phyloP scores from a whole-genome alignment of 805 yeast genomes.

The Cyberlindnera maritima region DNA sequence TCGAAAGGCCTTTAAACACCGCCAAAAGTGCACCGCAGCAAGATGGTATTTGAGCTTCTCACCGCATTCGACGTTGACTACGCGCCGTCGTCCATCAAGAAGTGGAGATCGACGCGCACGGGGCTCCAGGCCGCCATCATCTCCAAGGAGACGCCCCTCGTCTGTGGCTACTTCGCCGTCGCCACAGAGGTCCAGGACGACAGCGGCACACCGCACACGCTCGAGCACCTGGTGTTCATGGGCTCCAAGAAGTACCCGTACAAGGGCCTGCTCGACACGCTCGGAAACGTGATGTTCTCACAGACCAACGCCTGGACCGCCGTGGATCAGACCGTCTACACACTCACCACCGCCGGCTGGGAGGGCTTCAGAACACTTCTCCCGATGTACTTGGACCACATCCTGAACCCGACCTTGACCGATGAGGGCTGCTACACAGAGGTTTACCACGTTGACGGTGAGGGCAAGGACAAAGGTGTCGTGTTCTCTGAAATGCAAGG shows the following conservation, averaged over 20 bases:
- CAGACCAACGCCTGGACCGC: conserved; percentile 97
- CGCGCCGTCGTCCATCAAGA: conserved; percentile 66
- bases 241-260: conserved; percentile 88
- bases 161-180: conserved; percentile 92
- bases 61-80: conserved; percentile 64
- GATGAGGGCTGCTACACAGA: conserved; percentile 92
- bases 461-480: conserved; percentile 91
- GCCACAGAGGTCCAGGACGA: conserved; percentile 89
- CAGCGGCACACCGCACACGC: conserved; percentile 91
- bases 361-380: conserved; percentile 81
- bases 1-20: no score
- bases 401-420: conserved; percentile 79
- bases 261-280: conserved; percentile 84
- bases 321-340: conserved; percentile 92
- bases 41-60: conserved; percentile 36
- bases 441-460: conserved; percentile 91
- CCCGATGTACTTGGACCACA: conserved; percentile 88
- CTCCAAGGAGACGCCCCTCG: conserved; percentile 79
- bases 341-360: conserved; percentile 93
- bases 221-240: conserved; percentile 93
- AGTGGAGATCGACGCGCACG: conserved; percentile 77
- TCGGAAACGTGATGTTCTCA: conserved; percentile 82
- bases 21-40: no score
- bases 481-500: conserved; percentile 98
- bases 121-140: conserved; percentile 80